These are phyloP conservation scores for Claviceps arundinis DNA, from an alignment of 2,329 filamentous ascomycete genomes.

Conservation along the genomic window DNA sequence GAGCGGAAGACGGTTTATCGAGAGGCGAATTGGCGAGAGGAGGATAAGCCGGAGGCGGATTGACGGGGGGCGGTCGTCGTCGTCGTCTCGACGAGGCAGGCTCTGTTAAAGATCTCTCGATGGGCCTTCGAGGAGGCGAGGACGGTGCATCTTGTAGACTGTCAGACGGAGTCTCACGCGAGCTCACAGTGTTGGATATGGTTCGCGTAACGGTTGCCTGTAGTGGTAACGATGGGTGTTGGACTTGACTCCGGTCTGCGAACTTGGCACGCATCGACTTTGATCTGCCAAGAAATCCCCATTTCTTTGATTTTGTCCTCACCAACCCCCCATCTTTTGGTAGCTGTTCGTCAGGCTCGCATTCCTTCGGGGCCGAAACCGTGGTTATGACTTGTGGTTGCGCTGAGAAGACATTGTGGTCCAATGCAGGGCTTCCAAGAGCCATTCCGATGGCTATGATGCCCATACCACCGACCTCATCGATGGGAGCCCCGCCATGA, in stretches of 20 bases:
- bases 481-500: constrained; percentile 9
- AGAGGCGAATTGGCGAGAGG: too few relatives aligned
- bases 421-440: constrained; percentile 52
- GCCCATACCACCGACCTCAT: constrained; percentile 17
- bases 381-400: constrained; percentile 14
- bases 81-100: not conserved
- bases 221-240: not conserved
- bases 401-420: constrained; percentile 17
- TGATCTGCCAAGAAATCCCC: constrained; percentile 42
- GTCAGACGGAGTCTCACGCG: not conserved
- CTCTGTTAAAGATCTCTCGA: constrained; percentile 2
- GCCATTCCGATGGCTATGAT: constrained; percentile 56
- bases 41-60: too few relatives aligned
- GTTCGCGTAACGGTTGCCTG: not conserved
- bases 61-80: not conserved
- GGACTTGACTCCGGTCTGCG: constrained; percentile 6
- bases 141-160: not conserved
- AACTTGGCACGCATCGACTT: constrained; percentile 19
- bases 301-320: constrained; percentile 40
- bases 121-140: not conserved
- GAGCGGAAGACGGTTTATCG: too few relatives aligned
- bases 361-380: constrained; percentile 11
- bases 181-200: not conserved
- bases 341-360: constrained; percentile 9
- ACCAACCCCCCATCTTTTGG: constrained; percentile 6